These are phyloP conservation scores for Leccinum fibrillosum DNA, from an alignment of 768 basidiomycete species.

Conservation along the genomic window DNA sequence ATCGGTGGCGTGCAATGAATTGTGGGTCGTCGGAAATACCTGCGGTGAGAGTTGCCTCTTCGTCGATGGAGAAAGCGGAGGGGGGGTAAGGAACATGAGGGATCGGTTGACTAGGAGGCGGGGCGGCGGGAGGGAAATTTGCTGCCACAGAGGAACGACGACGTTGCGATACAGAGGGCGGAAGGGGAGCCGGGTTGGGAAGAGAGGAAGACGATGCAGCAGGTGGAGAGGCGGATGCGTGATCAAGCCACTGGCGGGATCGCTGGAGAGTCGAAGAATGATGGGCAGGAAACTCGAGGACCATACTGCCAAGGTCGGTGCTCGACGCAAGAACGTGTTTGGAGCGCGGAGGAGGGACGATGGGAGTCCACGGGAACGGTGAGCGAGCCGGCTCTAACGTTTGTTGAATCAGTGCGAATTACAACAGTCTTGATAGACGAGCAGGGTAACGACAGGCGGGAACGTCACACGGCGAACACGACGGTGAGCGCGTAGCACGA, in stretches of 20 bases:
- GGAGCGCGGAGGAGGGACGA: background rate
- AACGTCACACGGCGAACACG: conserved; percentile 8
- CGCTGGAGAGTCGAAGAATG: conserved; percentile 28
- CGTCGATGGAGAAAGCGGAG: conserved; percentile 14
- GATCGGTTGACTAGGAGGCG: conserved; percentile 73
- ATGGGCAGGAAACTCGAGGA: conserved; percentile 28
- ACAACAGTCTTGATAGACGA: conserved; percentile 11
- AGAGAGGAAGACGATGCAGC: conserved; percentile 33
- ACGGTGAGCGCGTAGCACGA: conserved; percentile 12
- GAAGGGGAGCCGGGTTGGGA: conserved; percentile 30
- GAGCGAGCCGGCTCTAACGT: conserved; percentile 1
- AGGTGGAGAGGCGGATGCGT: conserved; percentile 14
- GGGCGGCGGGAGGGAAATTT: conserved; percentile 60
- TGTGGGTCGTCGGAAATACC: conserved; percentile 29
- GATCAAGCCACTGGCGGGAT: conserved; percentile 35
- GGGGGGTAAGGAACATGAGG: conserved; percentile 54
- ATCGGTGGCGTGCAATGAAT: conserved; percentile 31
- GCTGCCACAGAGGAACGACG: conserved; percentile 73
- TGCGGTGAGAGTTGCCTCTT: conserved; percentile 18
- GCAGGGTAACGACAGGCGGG: background rate
- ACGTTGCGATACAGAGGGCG: conserved; percentile 38
- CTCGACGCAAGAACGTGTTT: background rate
- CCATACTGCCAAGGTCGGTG: conserved; percentile 22
- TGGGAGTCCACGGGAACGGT: conserved; percentile 3
- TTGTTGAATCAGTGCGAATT: conserved; percentile 16